Evolutionary conservation across 2,329 filamentous ascomycete genomes (phyloP).

Genomic region (Fusarium sacchari): DNA sequence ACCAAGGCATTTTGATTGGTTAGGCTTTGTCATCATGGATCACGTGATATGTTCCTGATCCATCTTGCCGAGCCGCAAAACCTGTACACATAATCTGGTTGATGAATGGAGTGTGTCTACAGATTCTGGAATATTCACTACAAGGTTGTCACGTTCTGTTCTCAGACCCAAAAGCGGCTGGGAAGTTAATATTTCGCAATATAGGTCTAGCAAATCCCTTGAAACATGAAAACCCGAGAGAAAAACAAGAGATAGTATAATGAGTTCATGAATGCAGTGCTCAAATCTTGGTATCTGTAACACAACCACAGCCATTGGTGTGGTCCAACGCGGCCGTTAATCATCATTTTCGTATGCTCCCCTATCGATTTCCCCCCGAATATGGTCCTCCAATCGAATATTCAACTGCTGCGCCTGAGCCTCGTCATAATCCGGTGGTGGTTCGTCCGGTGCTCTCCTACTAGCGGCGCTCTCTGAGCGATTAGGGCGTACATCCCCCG

Average conservation of each 20-base stretch:
- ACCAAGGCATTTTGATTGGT: conserved; percentile 60
- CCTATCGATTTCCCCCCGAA: conserved; percentile 77
- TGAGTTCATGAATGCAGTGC: conserved; percentile 33
- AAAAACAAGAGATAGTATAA: conserved; percentile 30
- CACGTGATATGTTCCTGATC: conserved; percentile 8
- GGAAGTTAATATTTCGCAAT: background rate
- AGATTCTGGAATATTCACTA: background rate
- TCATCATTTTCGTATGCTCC: conserved; percentile 49
- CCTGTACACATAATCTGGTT: background rate
- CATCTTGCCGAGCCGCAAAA: conserved; percentile 10
- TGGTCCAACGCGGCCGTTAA: conserved; percentile 37
- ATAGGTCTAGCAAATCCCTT: conserved; percentile 22
- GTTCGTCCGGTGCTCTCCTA: conserved; percentile 70
- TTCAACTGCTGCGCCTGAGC: conserved; percentile 77
- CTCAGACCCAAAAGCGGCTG: background rate
- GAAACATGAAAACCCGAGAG: conserved; percentile 7
- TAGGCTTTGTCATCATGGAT: conserved; percentile 8
- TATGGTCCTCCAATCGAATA: conserved; percentile 72
- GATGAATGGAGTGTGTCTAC: background rate
- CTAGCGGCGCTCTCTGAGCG: conserved; percentile 52
- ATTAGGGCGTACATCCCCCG: conserved; percentile 41
- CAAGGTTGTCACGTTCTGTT: background rate
- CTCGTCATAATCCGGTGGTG: conserved; percentile 92
- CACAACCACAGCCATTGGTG: conserved; percentile 31
- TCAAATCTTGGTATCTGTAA: conserved; percentile 38